Base-by-base conservation (phyloP, 805 yeast species). In the Wickerhamomyces alni region DNA sequence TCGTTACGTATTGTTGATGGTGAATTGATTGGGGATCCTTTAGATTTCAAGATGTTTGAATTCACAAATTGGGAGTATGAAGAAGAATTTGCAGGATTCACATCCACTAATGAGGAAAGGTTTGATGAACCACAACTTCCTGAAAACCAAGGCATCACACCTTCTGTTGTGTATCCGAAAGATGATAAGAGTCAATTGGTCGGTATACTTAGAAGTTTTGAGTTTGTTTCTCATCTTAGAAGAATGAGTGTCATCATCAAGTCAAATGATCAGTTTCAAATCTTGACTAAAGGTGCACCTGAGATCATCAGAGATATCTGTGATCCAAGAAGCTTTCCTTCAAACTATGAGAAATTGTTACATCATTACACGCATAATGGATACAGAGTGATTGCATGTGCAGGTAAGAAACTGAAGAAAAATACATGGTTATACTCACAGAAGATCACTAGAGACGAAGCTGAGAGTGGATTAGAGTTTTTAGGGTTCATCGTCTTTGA, bases 231-330 rank as follows among this genome's bases (percentile, higher is more conserved):
- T 1, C 75, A 80, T 26, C 63, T 93, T 44, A 77, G 99, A 58
- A 70, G 99, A 53, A 91, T 91, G 96, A 80, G 93, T 37, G 96
- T 88, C 0, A 59, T 91, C 37, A 79, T 80, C 13, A 74, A 75
- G 42, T 66, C 69, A 24, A 67, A 66, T 17, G 59, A 65, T 17
- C 57, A 62, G 16, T 67, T 69, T 44, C 62, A 65, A 44, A 75
- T 80, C 0, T 82, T 76, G 56, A 87, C 93, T 11, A 93, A 93
- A 57, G 99, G 99, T 36, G 99, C 99, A 0, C 99, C 99, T 0
- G 99, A 93, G 57, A 86, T 89, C 10, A 85, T 93, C 72, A 67
- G 74, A 24, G 81, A 77, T 15, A 77, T 93, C 24, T 93, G 99
- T 62, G 64, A 67, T 13, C 77, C 82, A 2, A 76, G 72, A 16